Percentiles rank a stretch among this genome's conserved stretches.
These are phyloP conservation scores for Cyanodermella asteris DNA, from an alignment of 2,329 filamentous ascomycete genomes.

Conservation along the genomic window DNA sequence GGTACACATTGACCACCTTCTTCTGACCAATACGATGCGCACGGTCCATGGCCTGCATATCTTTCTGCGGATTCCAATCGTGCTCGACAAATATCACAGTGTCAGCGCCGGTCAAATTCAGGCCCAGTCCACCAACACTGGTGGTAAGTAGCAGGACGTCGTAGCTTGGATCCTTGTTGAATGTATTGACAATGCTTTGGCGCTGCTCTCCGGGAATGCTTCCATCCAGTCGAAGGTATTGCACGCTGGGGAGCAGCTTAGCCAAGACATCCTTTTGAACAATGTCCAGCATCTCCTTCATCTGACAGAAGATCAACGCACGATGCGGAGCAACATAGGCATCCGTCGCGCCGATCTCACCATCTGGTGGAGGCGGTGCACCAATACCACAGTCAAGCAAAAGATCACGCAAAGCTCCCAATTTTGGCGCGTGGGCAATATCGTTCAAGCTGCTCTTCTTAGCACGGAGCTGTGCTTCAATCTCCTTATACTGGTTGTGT, in stretches of 20 bases:
- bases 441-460: constrained; percentile 70
- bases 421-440: constrained; percentile 71
- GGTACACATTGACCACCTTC: constrained; percentile 98
- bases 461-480: constrained; percentile 56
- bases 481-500: constrained; percentile 74
- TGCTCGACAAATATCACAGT: constrained; percentile 99
- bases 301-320: constrained; percentile 92
- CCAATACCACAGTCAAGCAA: constrained; percentile 98
- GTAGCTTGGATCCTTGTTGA: constrained; percentile 93
- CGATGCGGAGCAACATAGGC: constrained; percentile 89
- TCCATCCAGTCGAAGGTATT: constrained; percentile 84
- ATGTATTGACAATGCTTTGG: constrained; percentile 95
- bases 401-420: constrained; percentile 71
- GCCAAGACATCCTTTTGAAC: constrained; percentile 85
- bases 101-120: constrained; percentile 91
- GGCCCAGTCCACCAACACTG: constrained; percentile 76
- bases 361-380: constrained; percentile 39
- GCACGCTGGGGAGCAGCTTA: constrained; percentile 75
- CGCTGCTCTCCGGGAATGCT: constrained; percentile 79
- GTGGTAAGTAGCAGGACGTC: constrained; percentile 87
- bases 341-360: constrained; percentile 34
- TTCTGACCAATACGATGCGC: constrained; percentile 97
- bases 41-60: constrained; percentile 96
- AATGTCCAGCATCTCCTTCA: constrained; percentile 99
- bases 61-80: constrained; percentile 98